These are phyloP conservation scores for Hypoxylon perforatum DNA, from an alignment of 495 filamentous ascomycete genomes.

Conservation along the genomic window DNA sequence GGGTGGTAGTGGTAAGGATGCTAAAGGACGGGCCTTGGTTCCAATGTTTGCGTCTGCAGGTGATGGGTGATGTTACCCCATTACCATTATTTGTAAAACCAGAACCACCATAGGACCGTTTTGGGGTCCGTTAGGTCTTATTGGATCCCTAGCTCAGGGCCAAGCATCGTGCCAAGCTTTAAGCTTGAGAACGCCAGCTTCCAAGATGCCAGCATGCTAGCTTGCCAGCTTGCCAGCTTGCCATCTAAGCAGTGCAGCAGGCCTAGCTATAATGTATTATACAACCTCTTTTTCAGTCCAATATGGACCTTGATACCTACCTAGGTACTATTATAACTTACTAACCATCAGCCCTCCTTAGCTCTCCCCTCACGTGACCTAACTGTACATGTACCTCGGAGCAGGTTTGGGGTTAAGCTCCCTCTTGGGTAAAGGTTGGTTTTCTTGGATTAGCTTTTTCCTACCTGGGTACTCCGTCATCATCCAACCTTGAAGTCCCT, in stretches of 20 bases:
- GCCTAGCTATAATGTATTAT: no score
- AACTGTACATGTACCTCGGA: not conserved
- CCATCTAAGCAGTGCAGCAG: not conserved
- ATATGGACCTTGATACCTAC: no score
- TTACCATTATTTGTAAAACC: constrained; percentile 46
- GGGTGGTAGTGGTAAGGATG: no score
- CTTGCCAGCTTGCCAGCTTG: not conserved
- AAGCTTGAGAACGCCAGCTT: constrained; percentile 3
- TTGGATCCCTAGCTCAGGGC: constrained; percentile 26
- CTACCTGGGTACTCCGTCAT: constrained; percentile 17
- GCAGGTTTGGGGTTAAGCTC: no score
- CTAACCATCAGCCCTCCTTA: not conserved
- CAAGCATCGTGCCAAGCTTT: constrained; percentile 15
- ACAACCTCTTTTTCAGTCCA: no score
- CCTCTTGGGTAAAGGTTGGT: not conserved
- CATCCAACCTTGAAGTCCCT: not conserved
- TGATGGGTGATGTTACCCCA: constrained; percentile 28
- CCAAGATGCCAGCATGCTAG: not conserved
- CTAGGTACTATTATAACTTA: no score
- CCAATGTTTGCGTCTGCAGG: constrained; percentile 16
- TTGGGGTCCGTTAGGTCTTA: constrained; percentile 2
- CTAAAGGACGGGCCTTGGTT: not conserved
- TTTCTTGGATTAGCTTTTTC: constrained; percentile 1
- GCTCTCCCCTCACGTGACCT: constrained; percentile 14
- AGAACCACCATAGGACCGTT: constrained; percentile 34